Evolutionary conservation across 129 eudicot species (phyloP), one percentile per base, ranked within the genome.

Genomic region (Flaveria ramosissima): DNA sequence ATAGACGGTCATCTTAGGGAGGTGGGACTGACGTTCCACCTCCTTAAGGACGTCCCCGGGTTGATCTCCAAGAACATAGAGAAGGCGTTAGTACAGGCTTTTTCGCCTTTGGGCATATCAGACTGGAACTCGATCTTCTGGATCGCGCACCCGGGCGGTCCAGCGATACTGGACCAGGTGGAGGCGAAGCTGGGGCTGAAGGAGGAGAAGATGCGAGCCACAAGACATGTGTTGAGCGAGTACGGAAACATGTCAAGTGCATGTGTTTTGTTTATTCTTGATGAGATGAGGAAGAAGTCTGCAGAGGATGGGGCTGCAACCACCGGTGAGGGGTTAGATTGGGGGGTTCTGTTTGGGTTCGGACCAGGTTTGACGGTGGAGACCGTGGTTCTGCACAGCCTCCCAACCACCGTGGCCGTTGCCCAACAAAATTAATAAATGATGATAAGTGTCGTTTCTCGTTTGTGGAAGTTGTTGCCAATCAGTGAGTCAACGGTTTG

Each of bases 111-210:
- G 13, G 90, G 88, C 1, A 78, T 87, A 14, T 56, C 53, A 1
- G 90, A 84, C 14, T 87, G 93, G 89, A 90, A 90, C 85, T 84
- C 91, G 0, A 27, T 90, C 2, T 90, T 90, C 78, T 90, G 93
- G 84, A 67, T 74, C 36, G 80, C 84, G 4, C 84, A 80, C 16
- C 84, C 84, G 0, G 84, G 91, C 0, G 91, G 91, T 3, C 88
- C 91, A 1, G 91, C 91, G 2, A 84, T 87, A 6, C 52, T 87
- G 48, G 88, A 87, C 68, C 91, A 87, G 70, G 86, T 87, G 43
- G 91, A 87, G 83, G 66, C 11, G 0, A 87, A 84, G 32, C 80
- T 87, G 5, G 83, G 83, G 0, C 83, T 87, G 3, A 82, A 87
- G 30, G 83, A 81, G 75, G 86, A 86, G 59, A 86, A 86, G 60